phyloP scores from a whole-genome alignment of 805 yeast species.

The Brettanomyces bruxellensis region DNA sequence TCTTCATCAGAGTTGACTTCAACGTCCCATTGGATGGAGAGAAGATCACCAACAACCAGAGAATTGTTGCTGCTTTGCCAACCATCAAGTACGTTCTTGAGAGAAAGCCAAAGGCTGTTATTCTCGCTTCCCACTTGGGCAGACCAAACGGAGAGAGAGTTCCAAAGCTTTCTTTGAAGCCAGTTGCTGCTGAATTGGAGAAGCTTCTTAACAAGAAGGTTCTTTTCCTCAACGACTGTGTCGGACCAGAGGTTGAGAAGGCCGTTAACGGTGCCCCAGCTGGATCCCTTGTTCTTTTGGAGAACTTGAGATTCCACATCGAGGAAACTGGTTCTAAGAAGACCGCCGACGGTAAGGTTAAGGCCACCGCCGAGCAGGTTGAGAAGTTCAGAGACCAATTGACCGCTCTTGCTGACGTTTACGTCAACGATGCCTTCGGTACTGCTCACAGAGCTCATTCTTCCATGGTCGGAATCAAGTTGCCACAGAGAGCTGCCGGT shows the following conservation, averaged over 20 bases:
- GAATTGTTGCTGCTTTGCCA: slow-evolving; percentile 99
- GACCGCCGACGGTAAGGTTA: slow-evolving; percentile 78
- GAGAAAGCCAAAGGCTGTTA: slow-evolving; percentile 82
- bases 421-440: slow-evolving; percentile 97
- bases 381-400: slow-evolving; percentile 81
- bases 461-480: slow-evolving; percentile 95
- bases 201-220: slow-evolving; percentile 68
- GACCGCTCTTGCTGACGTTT: slow-evolving; percentile 91
- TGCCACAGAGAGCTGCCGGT: slow-evolving; percentile 96
- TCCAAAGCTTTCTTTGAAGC: slow-evolving; percentile 84
- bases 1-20: slow-evolving; percentile 97
- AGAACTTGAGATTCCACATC: slow-evolving; percentile 96
- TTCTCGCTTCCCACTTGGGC: slow-evolving; percentile 96
- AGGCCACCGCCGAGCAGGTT: slow-evolving; percentile 83
- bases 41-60: slow-evolving; percentile 97
- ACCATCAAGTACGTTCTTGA: slow-evolving; percentile 92
- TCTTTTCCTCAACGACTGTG: slow-evolving; percentile 81
- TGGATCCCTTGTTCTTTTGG: slow-evolving; percentile 85
- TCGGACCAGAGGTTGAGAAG: slow-evolving; percentile 81
- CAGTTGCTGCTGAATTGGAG: slow-evolving; percentile 85
- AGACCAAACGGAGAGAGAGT: slow-evolving; percentile 95
- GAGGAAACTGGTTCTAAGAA: slow-evolving; percentile 95
- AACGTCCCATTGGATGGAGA: slow-evolving; percentile 92
- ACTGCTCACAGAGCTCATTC: slow-evolving; percentile 99
- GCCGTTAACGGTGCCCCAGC: slow-evolving; percentile 63